Conservation (phyloP, 2,329 filamentous ascomycete species). For the Sporothrix luriei region DNA sequence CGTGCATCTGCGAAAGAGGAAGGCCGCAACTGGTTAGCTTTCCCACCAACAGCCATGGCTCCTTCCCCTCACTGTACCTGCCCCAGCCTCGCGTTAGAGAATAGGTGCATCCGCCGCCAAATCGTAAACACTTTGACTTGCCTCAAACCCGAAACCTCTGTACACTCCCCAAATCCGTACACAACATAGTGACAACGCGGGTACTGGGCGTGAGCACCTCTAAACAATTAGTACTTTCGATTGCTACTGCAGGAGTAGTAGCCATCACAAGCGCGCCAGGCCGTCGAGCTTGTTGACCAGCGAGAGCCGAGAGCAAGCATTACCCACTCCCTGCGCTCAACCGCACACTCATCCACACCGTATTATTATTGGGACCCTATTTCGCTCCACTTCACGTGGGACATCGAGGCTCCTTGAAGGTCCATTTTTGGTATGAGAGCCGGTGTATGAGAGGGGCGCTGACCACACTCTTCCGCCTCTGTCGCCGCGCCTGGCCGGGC, state of each 20-base stretch:
- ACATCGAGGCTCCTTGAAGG: not conserved
- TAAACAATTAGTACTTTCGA: not conserved
- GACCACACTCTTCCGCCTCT: not conserved
- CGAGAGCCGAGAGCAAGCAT: not conserved
- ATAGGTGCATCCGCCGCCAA: constrained; percentile 4
- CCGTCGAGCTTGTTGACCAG: constrained; percentile 6
- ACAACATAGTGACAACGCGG: not conserved
- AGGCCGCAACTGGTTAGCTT: not conserved
- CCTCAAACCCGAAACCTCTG: not conserved
- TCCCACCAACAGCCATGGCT: too few species aligned
- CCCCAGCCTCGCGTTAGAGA: constrained; percentile 24
- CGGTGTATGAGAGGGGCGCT: not conserved
- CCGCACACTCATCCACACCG: not conserved
- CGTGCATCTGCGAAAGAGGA: not conserved
- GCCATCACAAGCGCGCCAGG: constrained; percentile 17
- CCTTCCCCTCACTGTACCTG: constrained; percentile 3
- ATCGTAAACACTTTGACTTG: constrained; percentile 18
- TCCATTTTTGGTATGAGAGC: not conserved
- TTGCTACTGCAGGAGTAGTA: not conserved
- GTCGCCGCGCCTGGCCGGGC: not conserved
- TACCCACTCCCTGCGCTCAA: not conserved
- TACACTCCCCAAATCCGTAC: not conserved
- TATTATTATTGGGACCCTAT: not conserved
- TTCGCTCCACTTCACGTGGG: constrained; percentile 19
- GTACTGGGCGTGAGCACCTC: not conserved